Evolutionary conservation across 2,329 filamentous ascomycete species (phyloP), one percentile per base, ranked within the genome.

Genomic region (Podosphaera xanthii): DNA sequence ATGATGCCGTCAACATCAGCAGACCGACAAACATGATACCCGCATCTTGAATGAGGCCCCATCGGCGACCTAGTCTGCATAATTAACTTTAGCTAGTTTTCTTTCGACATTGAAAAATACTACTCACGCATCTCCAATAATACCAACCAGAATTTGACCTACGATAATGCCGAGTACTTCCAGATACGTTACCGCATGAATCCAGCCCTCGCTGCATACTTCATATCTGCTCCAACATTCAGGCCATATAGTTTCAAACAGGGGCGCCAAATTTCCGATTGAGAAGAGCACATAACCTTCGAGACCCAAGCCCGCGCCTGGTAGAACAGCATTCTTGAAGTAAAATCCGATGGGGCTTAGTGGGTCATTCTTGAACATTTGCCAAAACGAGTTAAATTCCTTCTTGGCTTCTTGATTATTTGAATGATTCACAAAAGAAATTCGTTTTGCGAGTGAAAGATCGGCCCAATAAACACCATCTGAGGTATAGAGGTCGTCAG

Each of bases 161-260:
- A 91, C 80, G 74, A 97, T 97, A 72, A 97, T 97, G 73, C 91
- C 91, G 65, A 85, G 79, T 65, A 96, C 89, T 70, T 97, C 91
- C 56, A 97, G 82, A 68, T 96, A 96, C 33, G 89, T 87, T 50
- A 97, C 82, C 49, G 87, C 80, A 62, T 84, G 79, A 42, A 91
- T 73, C 91, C 91, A 96, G 64, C 87, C 86, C 64, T 79, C 71
- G 68, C 80, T 79, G 74, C 91, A 97, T 35, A 79, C 82, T 2
- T 75, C 71, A 61, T 77, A 71, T 0, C 68, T 69, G 33, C 75
- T 74, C 91, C 91, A 97, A 75, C 91, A 97, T 2, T 73, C 65
- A 0, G 82, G 79, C 78, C 91, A 97, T 4, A 82, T 80, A 40
- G 80, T 77, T 62, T 80, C 72, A 69, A 95, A 91, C 9, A 97